These are phyloP conservation scores for Zoysia pacifica DNA, from an alignment of 176 grass and related monocot genomes.

Conservation along the genomic window DNA sequence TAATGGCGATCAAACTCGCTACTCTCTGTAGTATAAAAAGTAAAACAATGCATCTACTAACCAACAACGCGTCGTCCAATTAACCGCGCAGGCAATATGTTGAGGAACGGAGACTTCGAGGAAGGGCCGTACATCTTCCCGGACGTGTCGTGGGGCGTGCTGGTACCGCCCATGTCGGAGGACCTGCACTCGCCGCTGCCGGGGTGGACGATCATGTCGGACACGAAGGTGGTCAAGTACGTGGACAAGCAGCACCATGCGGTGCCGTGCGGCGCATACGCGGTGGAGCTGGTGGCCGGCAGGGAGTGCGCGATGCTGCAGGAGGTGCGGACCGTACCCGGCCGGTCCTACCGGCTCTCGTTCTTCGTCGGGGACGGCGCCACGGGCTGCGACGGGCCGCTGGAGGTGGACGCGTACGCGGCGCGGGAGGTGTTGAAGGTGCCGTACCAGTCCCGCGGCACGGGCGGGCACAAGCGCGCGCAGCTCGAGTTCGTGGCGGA, in stretches of 20 bases:
- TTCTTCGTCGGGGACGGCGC: conserved; percentile 60
- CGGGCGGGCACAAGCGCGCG: conserved; percentile 46
- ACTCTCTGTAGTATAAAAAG: too few species aligned
- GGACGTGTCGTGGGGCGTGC: conserved; percentile 45
- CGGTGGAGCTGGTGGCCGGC: conserved; percentile 64
- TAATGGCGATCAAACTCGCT: too few species aligned
- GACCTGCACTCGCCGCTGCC: conserved; percentile 60
- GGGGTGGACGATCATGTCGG: conserved; percentile 49
- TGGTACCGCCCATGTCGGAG: conserved; percentile 63
- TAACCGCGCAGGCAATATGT: conserved; percentile 37
- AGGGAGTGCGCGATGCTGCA: conserved; percentile 58
- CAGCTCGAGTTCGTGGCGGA: conserved; percentile 53
- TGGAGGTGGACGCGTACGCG: conserved; percentile 54
- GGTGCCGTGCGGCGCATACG: conserved; percentile 52
- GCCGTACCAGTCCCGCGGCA: conserved; percentile 48
- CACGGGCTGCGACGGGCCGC: conserved; percentile 44
- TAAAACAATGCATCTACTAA: too few species aligned
- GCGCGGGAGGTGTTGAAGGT: conserved; percentile 18
- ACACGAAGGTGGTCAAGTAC: conserved; percentile 61
- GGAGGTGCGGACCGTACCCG: conserved; percentile 42
- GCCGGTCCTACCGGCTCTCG: conserved; percentile 37
- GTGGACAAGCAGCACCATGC: conserved; percentile 55
- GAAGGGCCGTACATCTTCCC: conserved; percentile 61
- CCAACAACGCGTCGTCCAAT: too few species aligned
- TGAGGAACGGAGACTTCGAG: conserved; percentile 68